Conservation (phyloP, 768 basidiomycete genomes). For the Mycena filopes region DNA sequence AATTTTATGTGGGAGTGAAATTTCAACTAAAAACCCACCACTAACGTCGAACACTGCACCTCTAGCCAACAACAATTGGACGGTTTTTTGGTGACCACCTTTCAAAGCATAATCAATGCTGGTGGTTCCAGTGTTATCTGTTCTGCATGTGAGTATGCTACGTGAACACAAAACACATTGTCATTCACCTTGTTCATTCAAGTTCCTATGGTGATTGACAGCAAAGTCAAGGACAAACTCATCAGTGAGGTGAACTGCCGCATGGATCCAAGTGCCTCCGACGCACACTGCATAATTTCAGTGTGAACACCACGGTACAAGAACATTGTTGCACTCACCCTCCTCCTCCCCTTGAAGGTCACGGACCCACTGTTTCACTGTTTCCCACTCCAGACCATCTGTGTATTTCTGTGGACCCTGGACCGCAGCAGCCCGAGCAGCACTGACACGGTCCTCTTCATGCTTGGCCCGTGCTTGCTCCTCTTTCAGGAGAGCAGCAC, state of each 20-base stretch:
- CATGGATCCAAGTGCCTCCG: too few relatives aligned
- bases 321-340: too few relatives aligned
- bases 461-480: background rate
- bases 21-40: background rate
- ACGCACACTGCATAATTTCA: too few relatives aligned
- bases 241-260: too few relatives aligned
- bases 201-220: too few relatives aligned
- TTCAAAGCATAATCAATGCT: background rate
- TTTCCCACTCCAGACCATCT: too few relatives aligned
- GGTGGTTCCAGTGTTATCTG: background rate
- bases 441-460: background rate
- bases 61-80: background rate
- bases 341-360: too few relatives aligned
- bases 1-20: background rate
- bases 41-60: background rate
- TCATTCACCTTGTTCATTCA: background rate
- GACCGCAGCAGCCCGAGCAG: too few relatives aligned
- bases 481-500: background rate
- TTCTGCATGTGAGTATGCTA: background rate
- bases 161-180: background rate
- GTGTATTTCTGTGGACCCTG: too few relatives aligned
- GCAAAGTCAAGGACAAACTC: too few relatives aligned
- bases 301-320: too few relatives aligned
- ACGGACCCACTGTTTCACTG: too few relatives aligned
- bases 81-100: background rate